Percentiles rank a stretch among this genome's conserved stretches.
phyloP scores from a whole-genome alignment of 352 stramenopile species.

The Pythium monospermum region DNA sequence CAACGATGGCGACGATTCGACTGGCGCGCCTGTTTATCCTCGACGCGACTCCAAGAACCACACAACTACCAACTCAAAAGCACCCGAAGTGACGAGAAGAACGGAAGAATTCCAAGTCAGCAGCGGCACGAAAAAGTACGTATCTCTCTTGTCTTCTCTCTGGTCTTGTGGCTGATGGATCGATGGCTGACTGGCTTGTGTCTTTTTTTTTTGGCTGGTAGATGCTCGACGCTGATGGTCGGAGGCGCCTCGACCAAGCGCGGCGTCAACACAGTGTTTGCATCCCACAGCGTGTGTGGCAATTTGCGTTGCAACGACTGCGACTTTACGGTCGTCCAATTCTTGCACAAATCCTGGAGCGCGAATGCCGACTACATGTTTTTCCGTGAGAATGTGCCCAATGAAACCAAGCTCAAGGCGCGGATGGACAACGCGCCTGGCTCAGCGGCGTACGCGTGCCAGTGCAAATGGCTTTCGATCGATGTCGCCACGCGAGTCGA shows the following conservation, averaged over 20 bases:
- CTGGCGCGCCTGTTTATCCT: constrained; percentile 26
- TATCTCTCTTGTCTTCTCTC: no score
- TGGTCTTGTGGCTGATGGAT: no score
- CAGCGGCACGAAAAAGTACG: constrained; percentile 54
- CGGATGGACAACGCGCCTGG: constrained; percentile 56
- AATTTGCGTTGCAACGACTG: constrained; percentile 82
- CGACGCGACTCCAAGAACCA: constrained; percentile 9
- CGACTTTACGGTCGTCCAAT: constrained; percentile 78
- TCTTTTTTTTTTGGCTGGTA: no score
- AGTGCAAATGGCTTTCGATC: constrained; percentile 79
- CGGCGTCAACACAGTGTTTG: constrained; percentile 51
- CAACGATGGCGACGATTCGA: constrained; percentile 28
- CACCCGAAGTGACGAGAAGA: no score
- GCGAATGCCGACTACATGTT: constrained; percentile 80
- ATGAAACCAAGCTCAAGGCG: constrained; percentile 52
- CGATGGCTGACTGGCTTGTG: no score
- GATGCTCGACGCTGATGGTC: constrained; percentile 51
- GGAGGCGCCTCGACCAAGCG: constrained; percentile 51
- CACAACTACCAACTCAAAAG: neutral
- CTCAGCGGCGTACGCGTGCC: constrained; percentile 64
- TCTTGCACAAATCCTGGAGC: constrained; percentile 67
- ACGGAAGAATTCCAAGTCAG: constrained; percentile 25
- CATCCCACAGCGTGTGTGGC: constrained; percentile 49
- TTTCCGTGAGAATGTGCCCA: constrained; percentile 77
- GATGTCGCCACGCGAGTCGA: constrained; percentile 41